These are phyloP conservation scores for Paracoccidioides lutzii DNA, from an alignment of 2,329 filamentous ascomycete species.

Conservation along the genomic window DNA sequence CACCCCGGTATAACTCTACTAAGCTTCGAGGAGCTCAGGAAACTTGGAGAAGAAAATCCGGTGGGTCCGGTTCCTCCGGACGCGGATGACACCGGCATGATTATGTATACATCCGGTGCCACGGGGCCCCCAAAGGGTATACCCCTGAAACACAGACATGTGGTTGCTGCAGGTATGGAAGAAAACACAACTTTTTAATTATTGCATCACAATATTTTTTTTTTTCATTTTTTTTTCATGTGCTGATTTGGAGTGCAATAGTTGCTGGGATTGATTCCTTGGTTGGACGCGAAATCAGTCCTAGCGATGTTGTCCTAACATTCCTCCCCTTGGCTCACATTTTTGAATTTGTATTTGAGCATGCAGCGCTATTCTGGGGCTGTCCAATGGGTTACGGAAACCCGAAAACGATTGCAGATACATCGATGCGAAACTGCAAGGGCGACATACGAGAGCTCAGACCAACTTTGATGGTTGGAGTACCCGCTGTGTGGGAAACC, in stretches of 20 bases:
- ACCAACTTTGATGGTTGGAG: slow-evolving; percentile 81
- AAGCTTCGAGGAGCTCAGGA: slow-evolving; percentile 44
- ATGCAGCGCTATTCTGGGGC: slow-evolving; percentile 74
- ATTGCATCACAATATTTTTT: no score
- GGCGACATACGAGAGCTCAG: slow-evolving; percentile 87
- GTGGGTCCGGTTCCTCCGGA: slow-evolving; percentile 57
- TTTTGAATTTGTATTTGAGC: slow-evolving; percentile 91
- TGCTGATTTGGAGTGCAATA: slow-evolving; percentile 17
- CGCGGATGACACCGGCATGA: slow-evolving; percentile 61
- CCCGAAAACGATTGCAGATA: slow-evolving; percentile 73
- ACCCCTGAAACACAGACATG: slow-evolving; percentile 62
- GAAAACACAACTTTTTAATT: slow-evolving; percentile 6
- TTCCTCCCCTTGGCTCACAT: slow-evolving; percentile 94
- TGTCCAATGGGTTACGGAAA: slow-evolving; percentile 80
- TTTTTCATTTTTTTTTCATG: no score
- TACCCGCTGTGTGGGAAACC: slow-evolving; percentile 93
- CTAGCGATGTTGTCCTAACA: slow-evolving; percentile 66
- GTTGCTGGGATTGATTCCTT: slow-evolving; percentile 69
- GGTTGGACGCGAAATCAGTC: slow-evolving; percentile 63
- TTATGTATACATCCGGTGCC: slow-evolving; percentile 66
- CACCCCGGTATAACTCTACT: slow-evolving; percentile 28
- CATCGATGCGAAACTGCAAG: slow-evolving; percentile 72
- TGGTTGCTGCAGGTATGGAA: slow-evolving; percentile 59
- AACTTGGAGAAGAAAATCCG: slow-evolving; percentile 53
- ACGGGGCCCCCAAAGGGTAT: slow-evolving; percentile 78